These are phyloP conservation scores for Neckera pumila DNA, from an alignment of 225 moss, liverwort and hornwort species.

Conservation along the genomic window DNA sequence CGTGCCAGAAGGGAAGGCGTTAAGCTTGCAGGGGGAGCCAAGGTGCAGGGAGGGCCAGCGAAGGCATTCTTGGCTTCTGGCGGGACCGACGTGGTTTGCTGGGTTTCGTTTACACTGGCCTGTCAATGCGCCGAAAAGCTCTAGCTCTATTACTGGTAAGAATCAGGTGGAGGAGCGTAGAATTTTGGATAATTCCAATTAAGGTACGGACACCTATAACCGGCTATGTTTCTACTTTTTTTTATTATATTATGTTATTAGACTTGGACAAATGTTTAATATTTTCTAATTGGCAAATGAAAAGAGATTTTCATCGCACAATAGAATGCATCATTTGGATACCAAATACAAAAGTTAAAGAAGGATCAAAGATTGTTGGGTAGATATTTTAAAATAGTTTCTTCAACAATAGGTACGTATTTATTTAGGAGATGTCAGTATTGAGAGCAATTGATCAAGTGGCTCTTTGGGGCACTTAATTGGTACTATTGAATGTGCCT, in stretches of 20 bases:
- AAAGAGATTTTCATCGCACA: background rate
- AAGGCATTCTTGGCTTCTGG: background rate
- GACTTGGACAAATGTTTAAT: background rate
- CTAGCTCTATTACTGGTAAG: background rate
- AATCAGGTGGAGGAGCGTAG: background rate
- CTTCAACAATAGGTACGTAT: background rate
- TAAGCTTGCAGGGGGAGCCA: background rate
- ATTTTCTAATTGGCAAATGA: too few species aligned
- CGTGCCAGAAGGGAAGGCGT: background rate
- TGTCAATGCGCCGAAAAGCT: too few species aligned
- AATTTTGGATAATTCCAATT: background rate
- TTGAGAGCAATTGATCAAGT: fast-evolving
- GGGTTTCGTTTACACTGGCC: background rate
- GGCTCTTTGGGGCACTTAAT: background rate
- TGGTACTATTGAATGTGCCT: too few species aligned
- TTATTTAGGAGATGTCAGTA: background rate
- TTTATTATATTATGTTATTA: background rate
- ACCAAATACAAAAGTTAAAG: fast-evolving
- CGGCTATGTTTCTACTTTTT: background rate
- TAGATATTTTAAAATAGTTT: background rate
- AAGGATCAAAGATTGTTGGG: background rate
- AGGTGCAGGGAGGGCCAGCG: background rate
- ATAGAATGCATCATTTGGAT: background rate
- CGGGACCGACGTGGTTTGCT: background rate
- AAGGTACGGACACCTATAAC: background rate